phyloP scores from a whole-genome alignment of 1,139 yeast genomes.

The Pneumocystis wakefieldiae region DNA sequence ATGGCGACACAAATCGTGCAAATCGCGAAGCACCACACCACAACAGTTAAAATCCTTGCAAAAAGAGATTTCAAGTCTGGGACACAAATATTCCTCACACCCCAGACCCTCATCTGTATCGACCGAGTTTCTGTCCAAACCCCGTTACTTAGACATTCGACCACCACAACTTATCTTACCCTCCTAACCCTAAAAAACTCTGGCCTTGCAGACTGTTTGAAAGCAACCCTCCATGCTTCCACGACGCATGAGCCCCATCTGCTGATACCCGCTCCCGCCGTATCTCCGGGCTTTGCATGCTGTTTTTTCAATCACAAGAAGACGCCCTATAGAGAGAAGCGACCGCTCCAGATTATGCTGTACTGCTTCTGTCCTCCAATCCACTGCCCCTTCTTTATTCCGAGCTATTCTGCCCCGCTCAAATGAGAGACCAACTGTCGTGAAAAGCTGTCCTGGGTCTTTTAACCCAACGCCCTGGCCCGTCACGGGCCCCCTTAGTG shows the following conservation, averaged over 20 bases:
- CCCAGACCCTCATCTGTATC: not conserved
- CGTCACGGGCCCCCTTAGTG: not conserved
- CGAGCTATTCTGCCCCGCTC: not conserved
- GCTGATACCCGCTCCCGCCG: not conserved
- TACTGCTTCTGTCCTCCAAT: not conserved
- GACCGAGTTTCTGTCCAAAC: not conserved
- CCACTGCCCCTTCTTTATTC: not conserved
- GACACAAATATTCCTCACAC: constrained; percentile 21
- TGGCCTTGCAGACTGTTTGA: not conserved
- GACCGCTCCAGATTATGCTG: no score
- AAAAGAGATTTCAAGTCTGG: constrained; percentile 86
- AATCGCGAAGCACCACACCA: constrained; percentile 78
- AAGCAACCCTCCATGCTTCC: not conserved
- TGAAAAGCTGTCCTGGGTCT: not conserved
- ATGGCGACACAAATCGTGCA: constrained; percentile 84
- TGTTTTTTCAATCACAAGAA: not conserved
- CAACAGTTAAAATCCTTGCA: constrained; percentile 95
- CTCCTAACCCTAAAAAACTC: not conserved
- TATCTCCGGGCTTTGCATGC: not conserved
- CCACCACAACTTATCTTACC: not conserved
- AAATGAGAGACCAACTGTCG: no score
- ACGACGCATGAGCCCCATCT: not conserved
- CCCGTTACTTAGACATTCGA: no score
- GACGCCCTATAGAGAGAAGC: no score
- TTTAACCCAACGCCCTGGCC: not conserved